These are phyloP conservation scores for Podila verticillata DNA, from an alignment of 192 early-diverging fungal species.

Conservation along the genomic window DNA sequence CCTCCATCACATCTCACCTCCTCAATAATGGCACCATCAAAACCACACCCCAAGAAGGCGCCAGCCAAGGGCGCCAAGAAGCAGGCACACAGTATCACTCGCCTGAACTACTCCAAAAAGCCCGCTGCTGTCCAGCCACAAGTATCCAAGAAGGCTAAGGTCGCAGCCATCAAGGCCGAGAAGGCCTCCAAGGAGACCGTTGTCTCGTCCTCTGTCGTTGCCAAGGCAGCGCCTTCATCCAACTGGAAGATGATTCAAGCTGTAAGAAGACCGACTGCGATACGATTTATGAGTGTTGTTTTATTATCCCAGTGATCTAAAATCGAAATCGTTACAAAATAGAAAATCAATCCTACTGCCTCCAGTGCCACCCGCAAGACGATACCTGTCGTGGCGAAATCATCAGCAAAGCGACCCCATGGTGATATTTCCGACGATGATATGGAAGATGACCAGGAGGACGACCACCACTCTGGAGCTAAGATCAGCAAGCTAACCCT, in stretches of 20 bases:
- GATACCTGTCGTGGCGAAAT: slow-evolving; percentile 22
- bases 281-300: neutral
- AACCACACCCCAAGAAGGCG: slow-evolving; percentile 7
- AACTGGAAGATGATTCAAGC: slow-evolving; percentile 62
- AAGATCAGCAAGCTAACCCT: slow-evolving; percentile 9
- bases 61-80: slow-evolving; percentile 19
- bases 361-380: slow-evolving; percentile 28
- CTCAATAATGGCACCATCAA: slow-evolving; percentile 8
- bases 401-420: slow-evolving; percentile 20
- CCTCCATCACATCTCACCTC: neutral
- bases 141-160: slow-evolving; percentile 19
- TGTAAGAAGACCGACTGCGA: slow-evolving; percentile 15
- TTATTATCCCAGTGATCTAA: neutral
- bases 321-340: neutral
- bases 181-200: slow-evolving; percentile 12
- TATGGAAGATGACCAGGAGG: slow-evolving; percentile 38
- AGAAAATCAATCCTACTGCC: slow-evolving; percentile 36
- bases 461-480: slow-evolving; percentile 24
- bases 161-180: slow-evolving; percentile 5
- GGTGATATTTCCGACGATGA: slow-evolving; percentile 25
- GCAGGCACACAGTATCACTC: slow-evolving; percentile 11
- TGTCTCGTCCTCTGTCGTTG: slow-evolving; percentile 23
- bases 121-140: slow-evolving; percentile 13
- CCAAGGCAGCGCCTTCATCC: slow-evolving; percentile 53
- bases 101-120: slow-evolving; percentile 27